Conservation (phyloP, 306 rosid genomes). For the Hylodesmum podocarpum region DNA sequence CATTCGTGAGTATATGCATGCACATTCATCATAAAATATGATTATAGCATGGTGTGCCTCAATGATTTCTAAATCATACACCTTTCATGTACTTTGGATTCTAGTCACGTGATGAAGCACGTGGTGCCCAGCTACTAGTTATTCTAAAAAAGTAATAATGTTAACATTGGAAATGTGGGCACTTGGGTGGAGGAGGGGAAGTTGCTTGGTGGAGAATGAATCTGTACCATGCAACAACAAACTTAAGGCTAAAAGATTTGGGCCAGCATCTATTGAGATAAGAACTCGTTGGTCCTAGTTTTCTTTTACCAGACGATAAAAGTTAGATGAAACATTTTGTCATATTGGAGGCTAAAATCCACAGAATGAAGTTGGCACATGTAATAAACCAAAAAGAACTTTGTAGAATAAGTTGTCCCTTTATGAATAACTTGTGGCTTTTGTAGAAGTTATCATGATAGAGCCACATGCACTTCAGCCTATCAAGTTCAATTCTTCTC, state of each 20-base stretch:
- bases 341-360: conserved; percentile 26
- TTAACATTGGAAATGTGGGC: background rate
- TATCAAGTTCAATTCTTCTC: conserved; percentile 25
- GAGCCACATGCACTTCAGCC: conserved; percentile 21
- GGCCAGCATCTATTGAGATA: conserved; percentile 8
- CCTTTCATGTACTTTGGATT: background rate
- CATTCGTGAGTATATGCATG: background rate
- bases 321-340: conserved; percentile 28
- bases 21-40: background rate
- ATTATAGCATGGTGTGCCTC: background rate
- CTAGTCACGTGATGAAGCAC: background rate
- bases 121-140: background rate
- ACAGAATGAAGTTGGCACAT: conserved; percentile 9
- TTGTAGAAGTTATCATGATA: conserved; percentile 13
- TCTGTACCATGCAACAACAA: background rate
- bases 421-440: conserved; percentile 33
- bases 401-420: conserved; percentile 18
- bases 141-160: background rate
- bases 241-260: background rate
- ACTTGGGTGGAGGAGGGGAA: background rate
- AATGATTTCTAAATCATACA: background rate
- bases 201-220: conserved; percentile 2
- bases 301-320: conserved; percentile 22
- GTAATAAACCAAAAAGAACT: conserved; percentile 30
- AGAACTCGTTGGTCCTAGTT: conserved; percentile 26